phyloP scores from a whole-genome alignment of 1,139 yeast species.

The Kurtzmaniella natalensis region DNA sequence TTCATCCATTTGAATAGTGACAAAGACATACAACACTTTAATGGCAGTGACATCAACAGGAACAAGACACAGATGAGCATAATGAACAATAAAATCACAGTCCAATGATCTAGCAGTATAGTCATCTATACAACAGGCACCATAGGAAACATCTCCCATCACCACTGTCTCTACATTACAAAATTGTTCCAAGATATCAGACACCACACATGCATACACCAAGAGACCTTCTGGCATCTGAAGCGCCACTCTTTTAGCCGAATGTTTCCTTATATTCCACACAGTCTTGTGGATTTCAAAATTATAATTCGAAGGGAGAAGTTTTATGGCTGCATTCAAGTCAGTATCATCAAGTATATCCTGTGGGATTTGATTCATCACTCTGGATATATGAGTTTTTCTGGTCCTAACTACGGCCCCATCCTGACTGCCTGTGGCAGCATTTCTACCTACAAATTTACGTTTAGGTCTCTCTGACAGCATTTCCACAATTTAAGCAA shows the following conservation, averaged over 20 bases:
- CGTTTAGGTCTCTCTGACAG: conserved; percentile 10
- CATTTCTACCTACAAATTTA: conserved; percentile 29
- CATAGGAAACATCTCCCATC: conserved; percentile 98
- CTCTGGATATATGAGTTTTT: conserved; percentile 45
- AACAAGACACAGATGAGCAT: conserved; percentile 95
- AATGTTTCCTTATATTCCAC: conserved; percentile 78
- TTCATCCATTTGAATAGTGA: conserved; percentile 86
- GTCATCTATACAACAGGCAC: conserved; percentile 98
- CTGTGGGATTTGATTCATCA: conserved; percentile 85
- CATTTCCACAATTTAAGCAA: too few species aligned
- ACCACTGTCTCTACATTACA: conserved; percentile 84
- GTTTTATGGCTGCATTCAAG: conserved; percentile 71
- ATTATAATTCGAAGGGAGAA: conserved; percentile 87
- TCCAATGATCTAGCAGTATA: conserved; percentile 88
- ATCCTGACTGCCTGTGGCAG: conserved; percentile 2
- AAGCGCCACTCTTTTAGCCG: conserved; percentile 75
- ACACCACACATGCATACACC: conserved; percentile 77
- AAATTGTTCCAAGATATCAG: conserved; percentile 90
- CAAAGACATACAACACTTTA: conserved; percentile 91
- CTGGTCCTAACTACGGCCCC: conserved; percentile 21
- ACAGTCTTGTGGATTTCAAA: conserved; percentile 95
- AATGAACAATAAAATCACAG: conserved; percentile 92
- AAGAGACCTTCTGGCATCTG: conserved; percentile 98
- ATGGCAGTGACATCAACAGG: conserved; percentile 90
- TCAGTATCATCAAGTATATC: conserved; percentile 79